Percentiles rank a stretch among this genome's conserved stretches.
phyloP scores from a whole-genome alignment of 163 green algal genomes.

The Scenedesmus sp. region DNA sequence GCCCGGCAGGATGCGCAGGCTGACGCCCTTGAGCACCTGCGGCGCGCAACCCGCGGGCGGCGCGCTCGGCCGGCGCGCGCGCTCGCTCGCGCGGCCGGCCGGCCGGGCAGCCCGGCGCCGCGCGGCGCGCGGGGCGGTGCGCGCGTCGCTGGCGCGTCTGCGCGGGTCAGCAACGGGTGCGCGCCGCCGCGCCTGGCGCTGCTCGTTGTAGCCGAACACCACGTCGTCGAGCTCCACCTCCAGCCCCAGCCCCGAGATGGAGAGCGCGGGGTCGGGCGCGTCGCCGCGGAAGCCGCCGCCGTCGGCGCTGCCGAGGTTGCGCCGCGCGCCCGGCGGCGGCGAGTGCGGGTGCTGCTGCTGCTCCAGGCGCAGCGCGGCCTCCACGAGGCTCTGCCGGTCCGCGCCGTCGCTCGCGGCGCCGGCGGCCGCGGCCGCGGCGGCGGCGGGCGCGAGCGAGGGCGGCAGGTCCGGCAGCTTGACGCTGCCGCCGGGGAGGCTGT shows the following conservation, averaged over 20 bases:
- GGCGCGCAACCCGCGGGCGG: too few relatives aligned
- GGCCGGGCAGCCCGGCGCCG: too few relatives aligned
- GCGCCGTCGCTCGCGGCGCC: background rate
- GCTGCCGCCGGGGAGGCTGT: conserved; percentile 69
- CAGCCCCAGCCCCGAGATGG: conserved; percentile 26
- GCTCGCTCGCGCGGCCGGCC: too few relatives aligned
- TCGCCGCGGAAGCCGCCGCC: background rate
- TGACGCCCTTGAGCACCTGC: conserved; percentile 57
- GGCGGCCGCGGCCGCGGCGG: too few relatives aligned
- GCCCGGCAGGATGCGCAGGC: conserved; percentile 52
- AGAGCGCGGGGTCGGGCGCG: background rate
- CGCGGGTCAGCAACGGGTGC: background rate
- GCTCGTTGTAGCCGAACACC: conserved; percentile 63
- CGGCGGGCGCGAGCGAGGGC: background rate
- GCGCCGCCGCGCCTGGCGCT: conserved; percentile 48
- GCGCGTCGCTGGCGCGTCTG: background rate
- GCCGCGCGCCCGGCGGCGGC: background rate
- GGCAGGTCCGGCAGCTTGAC: conserved; percentile 45
- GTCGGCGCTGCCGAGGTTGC: conserved; percentile 19
- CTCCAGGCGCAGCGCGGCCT: conserved; percentile 23
- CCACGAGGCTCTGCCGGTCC: conserved; percentile 10
- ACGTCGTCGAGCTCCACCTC: conserved; percentile 74
- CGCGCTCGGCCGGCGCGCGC: too few relatives aligned
- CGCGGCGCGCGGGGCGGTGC: background rate
- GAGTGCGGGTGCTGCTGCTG: conserved; percentile 44